These are phyloP conservation scores for Chenopodium formosanum DNA, from an alignment of 148 eudicot species.

Conservation along the genomic window DNA sequence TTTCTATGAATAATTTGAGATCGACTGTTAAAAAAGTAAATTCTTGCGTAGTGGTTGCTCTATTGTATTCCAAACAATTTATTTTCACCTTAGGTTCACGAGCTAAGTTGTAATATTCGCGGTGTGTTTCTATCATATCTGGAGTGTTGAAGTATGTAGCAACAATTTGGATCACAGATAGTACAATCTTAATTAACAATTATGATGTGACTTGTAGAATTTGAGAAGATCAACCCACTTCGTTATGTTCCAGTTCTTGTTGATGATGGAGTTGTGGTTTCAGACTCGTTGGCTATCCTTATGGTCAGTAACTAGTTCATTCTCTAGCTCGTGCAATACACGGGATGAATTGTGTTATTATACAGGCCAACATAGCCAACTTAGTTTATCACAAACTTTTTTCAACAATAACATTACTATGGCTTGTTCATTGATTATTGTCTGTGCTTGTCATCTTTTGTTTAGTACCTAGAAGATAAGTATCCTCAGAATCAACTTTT, in stretches of 20 bases:
- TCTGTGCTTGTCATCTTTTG: conserved; percentile 9
- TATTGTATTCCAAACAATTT: no score
- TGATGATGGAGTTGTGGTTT: conserved; percentile 52
- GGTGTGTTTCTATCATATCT: no score
- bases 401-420: background rate
- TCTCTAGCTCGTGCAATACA: no score
- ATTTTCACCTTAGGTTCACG: no score
- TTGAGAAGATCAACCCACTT: conserved; percentile 60
- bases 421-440: background rate
- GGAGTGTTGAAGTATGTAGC: background rate
- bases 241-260: conserved; percentile 55
- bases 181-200: background rate
- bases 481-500: conserved; percentile 52
- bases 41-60: no score
- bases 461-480: conserved; percentile 64
- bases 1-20: background rate
- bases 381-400: background rate
- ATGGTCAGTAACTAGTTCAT: conserved; percentile 36
- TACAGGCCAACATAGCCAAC: no score
- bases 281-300: conserved; percentile 66
- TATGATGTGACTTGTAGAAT: conserved; percentile 39
- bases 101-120: no score
- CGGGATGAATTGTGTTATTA: no score
- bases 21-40: background rate
- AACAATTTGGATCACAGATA: background rate